These are phyloP conservation scores for Gautieria morchelliformis DNA, from an alignment of 768 basidiomycete species.

Conservation along the genomic window DNA sequence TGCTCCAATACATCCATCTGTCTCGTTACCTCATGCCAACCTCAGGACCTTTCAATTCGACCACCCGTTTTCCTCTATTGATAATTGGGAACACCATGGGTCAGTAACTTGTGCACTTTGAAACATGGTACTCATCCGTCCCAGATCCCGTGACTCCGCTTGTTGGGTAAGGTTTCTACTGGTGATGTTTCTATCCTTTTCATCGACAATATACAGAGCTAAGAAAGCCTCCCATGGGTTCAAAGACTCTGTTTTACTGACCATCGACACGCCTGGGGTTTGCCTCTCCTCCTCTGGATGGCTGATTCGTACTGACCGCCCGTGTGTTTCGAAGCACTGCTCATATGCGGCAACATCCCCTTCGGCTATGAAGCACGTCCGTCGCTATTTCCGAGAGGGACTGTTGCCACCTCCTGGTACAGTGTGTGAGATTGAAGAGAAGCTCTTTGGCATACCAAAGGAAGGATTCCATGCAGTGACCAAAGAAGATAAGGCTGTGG, in stretches of 20 bases:
- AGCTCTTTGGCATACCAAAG: conserved; percentile 5
- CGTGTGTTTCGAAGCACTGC: conserved; percentile 11
- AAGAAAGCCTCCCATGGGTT: conserved; percentile 8
- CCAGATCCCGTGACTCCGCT: not conserved
- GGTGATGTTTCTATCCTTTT: not conserved
- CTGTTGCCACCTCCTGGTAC: conserved; percentile 15
- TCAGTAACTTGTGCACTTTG: not conserved
- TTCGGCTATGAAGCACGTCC: conserved; percentile 15
- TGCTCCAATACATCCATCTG: not conserved
- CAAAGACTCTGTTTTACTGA: conserved; percentile 2
- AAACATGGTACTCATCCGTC: not conserved
- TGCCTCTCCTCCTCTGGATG: not conserved
- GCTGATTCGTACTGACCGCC: not conserved
- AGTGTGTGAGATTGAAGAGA: conserved; percentile 14
- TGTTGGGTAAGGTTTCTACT: not conserved
- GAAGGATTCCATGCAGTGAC: not conserved
- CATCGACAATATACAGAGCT: not conserved
- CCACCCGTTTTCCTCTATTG: conserved; percentile 31
- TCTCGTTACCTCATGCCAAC: conserved; percentile 3
- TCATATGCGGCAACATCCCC: conserved; percentile 12
- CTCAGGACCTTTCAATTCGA: conserved; percentile 26
- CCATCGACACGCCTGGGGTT: conserved; percentile 8
- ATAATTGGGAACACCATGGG: conserved; percentile 31
- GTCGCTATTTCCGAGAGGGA: conserved; percentile 19
- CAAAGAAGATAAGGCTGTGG: not conserved